A percentile compares a stretch with the other conserved stretches of the same genome.
phyloP scores from a whole-genome alignment of 805 yeast species.

The Wickerhamomyces sydowiorum region DNA sequence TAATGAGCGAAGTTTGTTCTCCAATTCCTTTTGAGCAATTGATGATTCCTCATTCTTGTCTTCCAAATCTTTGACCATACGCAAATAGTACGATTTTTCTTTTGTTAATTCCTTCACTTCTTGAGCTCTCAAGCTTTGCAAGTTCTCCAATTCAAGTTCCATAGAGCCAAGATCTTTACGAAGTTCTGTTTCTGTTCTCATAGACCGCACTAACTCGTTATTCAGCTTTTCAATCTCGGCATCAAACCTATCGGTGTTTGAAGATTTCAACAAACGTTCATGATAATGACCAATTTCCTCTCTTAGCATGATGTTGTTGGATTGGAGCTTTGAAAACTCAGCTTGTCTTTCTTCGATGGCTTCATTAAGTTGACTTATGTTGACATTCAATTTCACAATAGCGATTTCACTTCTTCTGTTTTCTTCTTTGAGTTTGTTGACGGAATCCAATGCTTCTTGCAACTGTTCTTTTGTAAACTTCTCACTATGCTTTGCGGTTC shows the following conservation, averaged over 20 bases:
- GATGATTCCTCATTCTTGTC: constrained; percentile 36
- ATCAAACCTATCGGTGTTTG: constrained; percentile 38
- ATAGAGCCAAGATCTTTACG: constrained; percentile 59
- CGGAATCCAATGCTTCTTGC: constrained; percentile 40
- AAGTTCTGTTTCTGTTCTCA: constrained; percentile 61
- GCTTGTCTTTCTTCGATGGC: constrained; percentile 50
- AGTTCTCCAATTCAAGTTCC: constrained; percentile 52
- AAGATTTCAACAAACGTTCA: constrained; percentile 34
- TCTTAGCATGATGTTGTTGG: constrained; percentile 42
- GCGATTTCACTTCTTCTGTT: constrained; percentile 46
- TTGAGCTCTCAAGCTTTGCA: constrained; percentile 32
- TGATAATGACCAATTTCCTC: constrained; percentile 53
- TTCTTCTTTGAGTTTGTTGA: constrained; percentile 47
- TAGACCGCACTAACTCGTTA: constrained; percentile 44
- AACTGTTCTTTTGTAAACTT: constrained; percentile 46
- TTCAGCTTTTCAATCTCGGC: constrained; percentile 49
- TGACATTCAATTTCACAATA: constrained; percentile 45
- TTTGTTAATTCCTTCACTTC: constrained; percentile 33
- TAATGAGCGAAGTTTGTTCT: constrained; percentile 38
- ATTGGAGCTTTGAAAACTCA: constrained; percentile 44
- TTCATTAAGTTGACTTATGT: constrained; percentile 47
- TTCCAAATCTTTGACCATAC: constrained; percentile 34
- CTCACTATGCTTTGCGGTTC: constrained; percentile 59
- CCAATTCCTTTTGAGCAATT: constrained; percentile 39
- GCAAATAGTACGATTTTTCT: constrained; percentile 37